A percentile compares a stretch with the other conserved stretches of the same genome.
Conservation (phyloP, 345 rosid genomes). For the Iberis pinnata region DNA sequence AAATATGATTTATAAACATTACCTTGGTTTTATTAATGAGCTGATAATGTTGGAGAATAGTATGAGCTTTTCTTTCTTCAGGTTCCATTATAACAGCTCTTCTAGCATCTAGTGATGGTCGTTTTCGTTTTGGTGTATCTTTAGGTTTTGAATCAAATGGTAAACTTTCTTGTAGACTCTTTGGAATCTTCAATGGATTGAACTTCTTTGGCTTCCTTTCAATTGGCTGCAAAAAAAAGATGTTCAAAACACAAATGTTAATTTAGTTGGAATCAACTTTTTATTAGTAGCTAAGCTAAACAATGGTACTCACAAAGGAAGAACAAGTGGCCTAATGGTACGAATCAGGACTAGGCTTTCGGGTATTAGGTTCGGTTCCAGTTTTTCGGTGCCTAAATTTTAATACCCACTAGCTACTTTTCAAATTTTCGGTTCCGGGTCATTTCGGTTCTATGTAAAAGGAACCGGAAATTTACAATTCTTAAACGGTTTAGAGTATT, state of each 20-base stretch:
- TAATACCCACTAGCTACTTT: no score
- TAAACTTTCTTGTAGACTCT: slow-evolving; percentile 55
- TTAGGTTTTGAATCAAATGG: slow-evolving; percentile 86
- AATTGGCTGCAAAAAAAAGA: slow-evolving; percentile 56
- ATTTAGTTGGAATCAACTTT: neutral
- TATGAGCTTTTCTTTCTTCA: slow-evolving; percentile 45
- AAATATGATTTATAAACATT: neutral
- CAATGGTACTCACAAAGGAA: no score
- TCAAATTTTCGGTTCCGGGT: no score
- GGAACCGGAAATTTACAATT: no score
- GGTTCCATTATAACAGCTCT: slow-evolving; percentile 83
- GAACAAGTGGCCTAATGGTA: no score
- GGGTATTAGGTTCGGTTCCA: no score
- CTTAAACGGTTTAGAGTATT: no score
- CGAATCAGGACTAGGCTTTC: no score
- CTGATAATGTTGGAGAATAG: slow-evolving; percentile 55
- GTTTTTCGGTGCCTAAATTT: no score
- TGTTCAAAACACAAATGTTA: neutral
- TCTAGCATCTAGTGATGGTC: slow-evolving; percentile 45
- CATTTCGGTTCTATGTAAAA: no score
- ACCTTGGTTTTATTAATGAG: slow-evolving; percentile 59
- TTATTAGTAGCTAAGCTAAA: no score
- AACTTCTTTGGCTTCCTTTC: slow-evolving; percentile 70
- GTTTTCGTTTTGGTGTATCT: slow-evolving; percentile 42
- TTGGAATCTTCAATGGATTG: slow-evolving; percentile 67